Percentiles rank a stretch among this genome's conserved stretches.
phyloP scores from a whole-genome alignment of 1,284 basidiomycete species.

The Trichosporon faecale region DNA sequence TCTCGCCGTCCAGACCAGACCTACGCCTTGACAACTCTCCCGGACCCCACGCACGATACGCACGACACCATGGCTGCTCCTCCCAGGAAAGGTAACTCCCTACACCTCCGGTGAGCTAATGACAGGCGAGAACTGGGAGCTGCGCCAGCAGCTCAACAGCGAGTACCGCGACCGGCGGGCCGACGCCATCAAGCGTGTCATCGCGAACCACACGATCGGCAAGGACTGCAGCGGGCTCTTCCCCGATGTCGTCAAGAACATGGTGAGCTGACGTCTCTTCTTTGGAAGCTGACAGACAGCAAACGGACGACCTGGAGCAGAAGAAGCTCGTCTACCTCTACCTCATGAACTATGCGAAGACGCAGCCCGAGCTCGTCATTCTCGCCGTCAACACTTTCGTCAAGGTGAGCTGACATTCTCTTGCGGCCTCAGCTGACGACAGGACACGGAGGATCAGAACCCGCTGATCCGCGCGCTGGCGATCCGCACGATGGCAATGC shows the following conservation, averaged over 20 bases:
- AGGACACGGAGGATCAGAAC: conserved; percentile 94
- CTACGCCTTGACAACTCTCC: background rate
- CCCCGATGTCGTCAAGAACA: conserved; percentile 97
- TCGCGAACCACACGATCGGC: conserved; percentile 93
- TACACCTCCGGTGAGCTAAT: conserved; percentile 7
- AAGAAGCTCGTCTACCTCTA: conserved; percentile 85
- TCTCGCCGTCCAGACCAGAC: background rate
- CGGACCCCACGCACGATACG: conserved; percentile 4
- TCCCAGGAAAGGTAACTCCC: conserved; percentile 33
- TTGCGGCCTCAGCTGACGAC: conserved; percentile 31
- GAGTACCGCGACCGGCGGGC: conserved; percentile 93
- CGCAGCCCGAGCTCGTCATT: conserved; percentile 95
- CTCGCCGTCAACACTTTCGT: conserved; percentile 99
- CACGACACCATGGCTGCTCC: conserved; percentile 31
- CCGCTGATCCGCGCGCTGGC: conserved; percentile 93
- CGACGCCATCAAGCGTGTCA: conserved; percentile 96
- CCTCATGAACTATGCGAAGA: conserved; percentile 98
- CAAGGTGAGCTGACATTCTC: conserved; percentile 50
- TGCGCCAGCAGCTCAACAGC: conserved; percentile 90
- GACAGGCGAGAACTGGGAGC: conserved; percentile 84
- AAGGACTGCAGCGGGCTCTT: conserved; percentile 97
- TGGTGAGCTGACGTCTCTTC: conserved; percentile 54
- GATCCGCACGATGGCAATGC: conserved; percentile 95
- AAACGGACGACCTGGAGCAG: conserved; percentile 55
- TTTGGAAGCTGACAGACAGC: conserved; percentile 35